Base-by-base conservation (phyloP, 2,329 filamentous ascomycete species). In the Aspergillus vadensis region DNA sequence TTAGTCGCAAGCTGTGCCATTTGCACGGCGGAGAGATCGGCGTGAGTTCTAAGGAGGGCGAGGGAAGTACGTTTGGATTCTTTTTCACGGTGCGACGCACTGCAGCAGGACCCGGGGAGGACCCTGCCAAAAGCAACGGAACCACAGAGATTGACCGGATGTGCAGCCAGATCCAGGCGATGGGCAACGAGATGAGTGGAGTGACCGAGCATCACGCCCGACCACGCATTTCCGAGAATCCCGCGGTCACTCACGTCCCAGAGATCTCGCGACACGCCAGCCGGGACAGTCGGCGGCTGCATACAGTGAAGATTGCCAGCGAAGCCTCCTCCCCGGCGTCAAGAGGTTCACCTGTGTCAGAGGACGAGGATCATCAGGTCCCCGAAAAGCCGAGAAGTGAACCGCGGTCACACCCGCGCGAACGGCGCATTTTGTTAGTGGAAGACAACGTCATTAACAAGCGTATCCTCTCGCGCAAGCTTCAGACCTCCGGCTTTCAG, bases 1-100 rank as follows among this genome's bases (percentile, higher is more conserved):
- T 94, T 65, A 91, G 88, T 39, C 84, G 90, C 23, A 86, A 91
- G 57, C 81, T 95, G n/a, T 91, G 90, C 0, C 91, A 94, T 71
- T 79, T 94, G 10, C 90, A 93, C 72, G 90, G 90, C 19, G 91
- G 91, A 4, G 87, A 91, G 62, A 92, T 95, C 50, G 91, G 90
- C 2, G 88, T 94, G 0, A 80, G 81, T 15, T 84, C 82, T 4
- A 80, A 83, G 65, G 77, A 82, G 48, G 83, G 82, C 2, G 79
- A 81, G 49, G 84, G 84, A 15, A 85, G 82, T 65, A 85, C 82
- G 0, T 86, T 86, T 65, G 83, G 82, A 1, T 86, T 86, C 68
- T 86, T 85, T 64, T 79, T 86, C 68, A 81, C 80, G 43, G 83
- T 82, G 10, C 69, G 71, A 10, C 62, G 67, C 30, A 57, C 59